These are phyloP conservation scores for Termitomyces sp. DNA, from an alignment of 768 basidiomycete species.

Conservation along the genomic window DNA sequence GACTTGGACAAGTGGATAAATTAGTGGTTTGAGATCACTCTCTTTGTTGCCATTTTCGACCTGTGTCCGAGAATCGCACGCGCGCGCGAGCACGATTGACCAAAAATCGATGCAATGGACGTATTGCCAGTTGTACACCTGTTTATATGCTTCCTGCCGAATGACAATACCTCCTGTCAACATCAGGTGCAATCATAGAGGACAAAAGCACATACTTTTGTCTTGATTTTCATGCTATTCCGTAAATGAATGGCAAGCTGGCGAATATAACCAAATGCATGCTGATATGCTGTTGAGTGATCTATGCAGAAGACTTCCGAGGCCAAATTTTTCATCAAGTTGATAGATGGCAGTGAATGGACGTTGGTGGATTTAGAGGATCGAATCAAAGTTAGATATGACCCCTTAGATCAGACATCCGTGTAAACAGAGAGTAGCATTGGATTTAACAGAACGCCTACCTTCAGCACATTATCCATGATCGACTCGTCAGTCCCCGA, in stretches of 20 bases:
- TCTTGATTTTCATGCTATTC: constrained; percentile 86
- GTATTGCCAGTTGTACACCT: constrained; percentile 99
- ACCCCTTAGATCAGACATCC: constrained; percentile 46
- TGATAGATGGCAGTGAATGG: constrained; percentile 87
- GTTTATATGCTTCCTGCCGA: constrained; percentile 79
- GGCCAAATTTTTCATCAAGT: constrained; percentile 97
- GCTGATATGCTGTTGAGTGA: constrained; percentile 77
- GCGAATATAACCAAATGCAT: constrained; percentile 94
- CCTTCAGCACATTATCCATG: constrained; percentile 85
- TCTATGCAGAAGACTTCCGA: constrained; percentile 85
- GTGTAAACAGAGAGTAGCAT: not conserved
- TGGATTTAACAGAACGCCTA: constrained; percentile 24
- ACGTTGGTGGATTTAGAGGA: constrained; percentile 81
- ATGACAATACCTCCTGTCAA: constrained; percentile 9
- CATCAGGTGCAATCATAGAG: not conserved
- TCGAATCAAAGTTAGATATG: constrained; percentile 85
- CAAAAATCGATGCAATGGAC: constrained; percentile 96
- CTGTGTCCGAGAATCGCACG: constrained; percentile 63
- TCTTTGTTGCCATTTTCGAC: constrained; percentile 49
- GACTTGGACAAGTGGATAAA: constrained; percentile 95
- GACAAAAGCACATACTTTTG: constrained; percentile 50
- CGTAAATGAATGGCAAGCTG: constrained; percentile 91
- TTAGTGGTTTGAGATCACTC: constrained; percentile 80
- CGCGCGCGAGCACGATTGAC: constrained; percentile 80
- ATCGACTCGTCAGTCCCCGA: constrained; percentile 75